Percentiles rank a stretch among this genome's conserved stretches.
phyloP scores from a whole-genome alignment of 73 alveolate species.

The Effrenium voratum region DNA sequence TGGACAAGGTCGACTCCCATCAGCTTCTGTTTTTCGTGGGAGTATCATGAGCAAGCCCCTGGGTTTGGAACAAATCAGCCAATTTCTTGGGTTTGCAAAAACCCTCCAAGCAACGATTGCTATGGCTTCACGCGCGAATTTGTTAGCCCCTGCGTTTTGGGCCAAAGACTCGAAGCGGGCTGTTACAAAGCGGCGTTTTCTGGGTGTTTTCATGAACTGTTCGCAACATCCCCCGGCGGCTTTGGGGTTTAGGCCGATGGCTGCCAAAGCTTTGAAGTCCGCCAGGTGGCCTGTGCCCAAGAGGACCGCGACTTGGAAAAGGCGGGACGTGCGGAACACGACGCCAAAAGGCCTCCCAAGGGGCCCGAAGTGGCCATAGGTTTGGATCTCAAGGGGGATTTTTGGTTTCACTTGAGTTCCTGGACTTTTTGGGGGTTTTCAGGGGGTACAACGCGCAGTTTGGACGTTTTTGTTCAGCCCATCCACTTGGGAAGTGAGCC shows the following conservation, averaged over 20 bases:
- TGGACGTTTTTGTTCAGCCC: not conserved
- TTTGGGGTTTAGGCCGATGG: not conserved
- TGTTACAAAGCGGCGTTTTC: not conserved
- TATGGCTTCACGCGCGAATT: not conserved
- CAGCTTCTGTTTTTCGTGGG: no score
- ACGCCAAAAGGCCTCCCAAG: not conserved
- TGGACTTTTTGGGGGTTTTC: not conserved
- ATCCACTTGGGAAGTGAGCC: not conserved
- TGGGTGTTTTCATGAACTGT: not conserved
- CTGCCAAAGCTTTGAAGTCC: not conserved
- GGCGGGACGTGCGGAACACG: not conserved
- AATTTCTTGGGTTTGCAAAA: not conserved
- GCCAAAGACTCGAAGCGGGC: not conserved
- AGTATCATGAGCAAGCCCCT: no score
- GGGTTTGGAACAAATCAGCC: no score
- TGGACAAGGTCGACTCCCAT: no score
- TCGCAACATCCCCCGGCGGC: not conserved
- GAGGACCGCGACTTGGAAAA: conserved; percentile 33
- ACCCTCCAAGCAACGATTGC: not conserved
- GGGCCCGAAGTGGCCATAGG: not conserved
- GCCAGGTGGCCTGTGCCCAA: conserved; percentile 34
- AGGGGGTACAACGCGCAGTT: not conserved
- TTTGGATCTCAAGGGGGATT: not conserved
- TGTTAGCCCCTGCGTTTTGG: not conserved
- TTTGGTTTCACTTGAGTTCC: not conserved